Conservation (phyloP, 345 rosid genomes). For the Syzygium oleosum region DNA sequence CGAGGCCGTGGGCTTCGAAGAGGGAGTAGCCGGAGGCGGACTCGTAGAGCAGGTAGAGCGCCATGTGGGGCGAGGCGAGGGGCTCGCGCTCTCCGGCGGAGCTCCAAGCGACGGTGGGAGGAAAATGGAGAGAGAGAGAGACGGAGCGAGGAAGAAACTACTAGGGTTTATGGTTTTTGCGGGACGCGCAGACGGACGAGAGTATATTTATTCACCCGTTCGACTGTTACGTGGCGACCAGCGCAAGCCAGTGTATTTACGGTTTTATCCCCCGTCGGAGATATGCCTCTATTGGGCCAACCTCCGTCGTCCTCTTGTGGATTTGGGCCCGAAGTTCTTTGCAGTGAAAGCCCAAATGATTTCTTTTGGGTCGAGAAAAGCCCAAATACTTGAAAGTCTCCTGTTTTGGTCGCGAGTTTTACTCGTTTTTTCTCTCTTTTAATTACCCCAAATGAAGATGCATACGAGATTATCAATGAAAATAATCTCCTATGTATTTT, state of each 20-base stretch:
- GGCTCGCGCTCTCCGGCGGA: not conserved
- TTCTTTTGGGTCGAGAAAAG: too few relatives aligned
- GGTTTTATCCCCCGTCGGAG: not conserved
- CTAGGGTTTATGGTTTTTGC: not conserved
- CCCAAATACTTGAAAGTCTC: not conserved
- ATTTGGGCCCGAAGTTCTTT: not conserved
- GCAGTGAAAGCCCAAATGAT: not conserved
- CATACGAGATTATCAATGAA: not conserved
- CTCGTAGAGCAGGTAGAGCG: conserved; percentile 46
- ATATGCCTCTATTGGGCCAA: not conserved
- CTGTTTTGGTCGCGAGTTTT: not conserved
- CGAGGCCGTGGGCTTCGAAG: conserved; percentile 50
- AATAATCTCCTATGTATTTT: not conserved
- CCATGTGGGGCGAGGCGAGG: conserved; percentile 25
- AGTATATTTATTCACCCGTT: not conserved
- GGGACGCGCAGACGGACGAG: not conserved
- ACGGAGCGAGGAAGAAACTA: too few relatives aligned
- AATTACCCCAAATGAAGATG: too few relatives aligned
- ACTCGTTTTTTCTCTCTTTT: too few relatives aligned
- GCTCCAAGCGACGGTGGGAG: not conserved
- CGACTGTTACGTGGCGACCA: not conserved
- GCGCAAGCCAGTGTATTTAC: not conserved
- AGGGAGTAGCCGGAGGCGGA: conserved; percentile 67
- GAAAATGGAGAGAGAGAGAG: not conserved
- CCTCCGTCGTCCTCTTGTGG: not conserved